Conservation (phyloP, 1,284 basidiomycete species). For the Athelia psychrophila region DNA sequence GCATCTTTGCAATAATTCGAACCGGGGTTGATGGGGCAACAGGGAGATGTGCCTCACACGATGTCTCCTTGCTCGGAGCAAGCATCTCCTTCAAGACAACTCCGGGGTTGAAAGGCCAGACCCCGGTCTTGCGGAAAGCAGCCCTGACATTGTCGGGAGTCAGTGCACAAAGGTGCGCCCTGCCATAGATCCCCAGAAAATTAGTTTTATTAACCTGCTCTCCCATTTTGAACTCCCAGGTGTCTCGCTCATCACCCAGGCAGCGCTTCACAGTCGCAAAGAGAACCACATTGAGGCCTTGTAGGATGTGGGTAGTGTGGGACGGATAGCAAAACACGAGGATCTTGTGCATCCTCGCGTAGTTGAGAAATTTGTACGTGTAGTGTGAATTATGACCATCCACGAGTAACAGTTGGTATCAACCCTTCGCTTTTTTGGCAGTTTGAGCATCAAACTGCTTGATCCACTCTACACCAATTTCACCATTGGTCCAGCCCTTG, state of each 20-base stretch:
- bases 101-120: slow-evolving; percentile 8
- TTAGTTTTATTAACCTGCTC: no score
- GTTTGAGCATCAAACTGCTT: slow-evolving; percentile 23
- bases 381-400: slow-evolving; percentile 30
- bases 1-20: background rate
- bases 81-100: slow-evolving; percentile 5
- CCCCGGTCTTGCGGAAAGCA: slow-evolving; percentile 8
- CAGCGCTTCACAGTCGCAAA: slow-evolving; percentile 5
- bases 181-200: no score
- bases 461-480: slow-evolving; percentile 23
- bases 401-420: slow-evolving; percentile 17
- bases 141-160: no score
- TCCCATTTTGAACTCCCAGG: no score
- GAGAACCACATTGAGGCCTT: slow-evolving; percentile 10
- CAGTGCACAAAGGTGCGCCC: no score
- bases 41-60: background rate
- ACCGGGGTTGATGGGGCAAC: slow-evolving; percentile 5
- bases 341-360: slow-evolving; percentile 18
- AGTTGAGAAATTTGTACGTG: slow-evolving; percentile 20
- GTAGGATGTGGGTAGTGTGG: slow-evolving; percentile 9
- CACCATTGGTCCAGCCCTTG: slow-evolving; percentile 10
- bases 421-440: slow-evolving; percentile 13
- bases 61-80: slow-evolving; percentile 8
- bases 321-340: slow-evolving; percentile 18
- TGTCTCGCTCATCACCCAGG: slow-evolving; percentile 2